phyloP scores from a whole-genome alignment of 305 asterid species.

The Fraxinus angustifolia region DNA sequence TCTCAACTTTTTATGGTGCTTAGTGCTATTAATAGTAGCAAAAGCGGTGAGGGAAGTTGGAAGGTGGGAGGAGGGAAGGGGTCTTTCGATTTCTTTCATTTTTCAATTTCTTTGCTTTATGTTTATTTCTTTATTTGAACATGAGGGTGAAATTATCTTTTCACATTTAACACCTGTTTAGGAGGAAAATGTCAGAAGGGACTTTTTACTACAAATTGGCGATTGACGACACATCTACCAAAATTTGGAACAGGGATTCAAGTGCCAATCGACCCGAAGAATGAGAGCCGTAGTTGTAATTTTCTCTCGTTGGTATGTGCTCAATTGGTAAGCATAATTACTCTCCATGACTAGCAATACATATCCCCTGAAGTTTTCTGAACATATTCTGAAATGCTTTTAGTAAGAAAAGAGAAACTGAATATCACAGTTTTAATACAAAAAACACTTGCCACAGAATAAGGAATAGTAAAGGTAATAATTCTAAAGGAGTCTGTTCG shows the following conservation, averaged over 20 bases:
- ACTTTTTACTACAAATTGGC: not conserved
- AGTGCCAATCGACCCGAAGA: not conserved
- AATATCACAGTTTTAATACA: not conserved
- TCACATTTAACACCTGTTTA: not conserved
- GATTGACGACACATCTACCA: not conserved
- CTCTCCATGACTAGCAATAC: conserved; percentile 13
- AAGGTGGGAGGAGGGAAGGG: not conserved
- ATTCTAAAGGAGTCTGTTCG: not conserved
- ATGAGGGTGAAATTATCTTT: not conserved
- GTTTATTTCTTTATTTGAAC: not conserved
- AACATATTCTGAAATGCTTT: not conserved
- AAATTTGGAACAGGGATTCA: not conserved
- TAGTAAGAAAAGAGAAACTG: conserved; percentile 4
- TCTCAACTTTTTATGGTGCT: not conserved
- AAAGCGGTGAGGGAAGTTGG: not conserved
- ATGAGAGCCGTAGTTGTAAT: not conserved
- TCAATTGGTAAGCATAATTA: conserved; percentile 3
- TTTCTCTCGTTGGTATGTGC: not conserved
- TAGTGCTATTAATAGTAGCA: not conserved
- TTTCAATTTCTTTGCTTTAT: not conserved
- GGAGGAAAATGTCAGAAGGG: not conserved
- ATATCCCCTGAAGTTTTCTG: not conserved
- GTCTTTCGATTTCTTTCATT: not conserved
- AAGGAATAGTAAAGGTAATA: not conserved
- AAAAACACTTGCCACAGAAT: conserved; percentile 3